Evolutionary conservation across 2,329 filamentous ascomycete genomes (phyloP), one percentile per base, ranked within the genome.

Genomic region (Monascus ruber): DNA sequence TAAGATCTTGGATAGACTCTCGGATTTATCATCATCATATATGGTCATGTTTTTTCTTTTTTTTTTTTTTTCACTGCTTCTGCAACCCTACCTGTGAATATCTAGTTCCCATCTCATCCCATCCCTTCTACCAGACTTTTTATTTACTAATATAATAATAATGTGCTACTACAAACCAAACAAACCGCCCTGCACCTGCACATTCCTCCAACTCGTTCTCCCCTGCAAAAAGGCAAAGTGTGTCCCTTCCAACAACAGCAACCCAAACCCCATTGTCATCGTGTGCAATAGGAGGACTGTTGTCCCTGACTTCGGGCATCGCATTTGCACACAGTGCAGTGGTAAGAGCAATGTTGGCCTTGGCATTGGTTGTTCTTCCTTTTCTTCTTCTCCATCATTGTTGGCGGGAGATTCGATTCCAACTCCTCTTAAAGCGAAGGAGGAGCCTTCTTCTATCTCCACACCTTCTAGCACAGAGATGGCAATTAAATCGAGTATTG

Each of bases 181-280:
- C 40, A 44, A 40, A 26, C 41, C 42, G 5, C 42, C 41, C 34
- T 49, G 47, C 44, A 47, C 37, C 39, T 49, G 44, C 42, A 17
- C 39, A 28, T 46, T 48, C 45, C 37, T 42, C 34, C 44, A 47
- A 35, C 48, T 52, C 10, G 31, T 49, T 39, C 45, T 45, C 32
- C 50, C 48, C 24, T 52, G 50, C 32, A 8, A 32, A 27, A 26
- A 33, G 17, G 45, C 41, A 7, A 36, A 33, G 5, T 28, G 36
- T 31, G 35, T 38, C 29, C 39, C 40, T 1, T 38, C 46, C 1
- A 42, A 37, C 10, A 37, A 41, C 17, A n/a, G 31, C 24, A 47
- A 44, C 31, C 40, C 42, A 2, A 38, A 43, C 25, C 44, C 44
- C 10, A 32, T 51, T 9, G 33, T 52, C 33, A 26, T 36, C 6